A percentile compares a stretch with the other conserved stretches of the same genome.
Conservation (phyloP, 2,329 filamentous ascomycete species). For the Penicillium paneum region DNA sequence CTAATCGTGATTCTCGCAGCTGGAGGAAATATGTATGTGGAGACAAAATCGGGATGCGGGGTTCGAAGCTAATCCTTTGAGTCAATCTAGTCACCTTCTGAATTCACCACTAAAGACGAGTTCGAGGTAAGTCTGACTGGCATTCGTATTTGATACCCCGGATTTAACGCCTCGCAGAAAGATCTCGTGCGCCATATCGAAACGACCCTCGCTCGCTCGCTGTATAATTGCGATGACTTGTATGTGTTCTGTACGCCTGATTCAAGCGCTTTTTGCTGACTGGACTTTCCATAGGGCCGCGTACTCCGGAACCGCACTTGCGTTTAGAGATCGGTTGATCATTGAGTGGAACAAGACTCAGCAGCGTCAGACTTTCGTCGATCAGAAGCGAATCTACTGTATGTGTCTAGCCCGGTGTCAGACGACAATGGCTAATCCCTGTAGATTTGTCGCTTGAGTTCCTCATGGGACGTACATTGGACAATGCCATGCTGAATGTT, state of each 20-base stretch:
- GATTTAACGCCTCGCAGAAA: constrained; percentile 48
- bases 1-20: constrained; percentile 34
- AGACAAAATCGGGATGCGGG: background rate
- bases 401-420: constrained; percentile 25
- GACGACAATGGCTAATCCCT: background rate
- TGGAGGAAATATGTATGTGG: constrained; percentile 59
- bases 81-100: constrained; percentile 54
- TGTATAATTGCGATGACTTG: constrained; percentile 96
- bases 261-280: background rate
- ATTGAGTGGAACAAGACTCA: constrained; percentile 98
- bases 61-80: constrained; percentile 4
- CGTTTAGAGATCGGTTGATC: constrained; percentile 88
- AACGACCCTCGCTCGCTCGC: constrained; percentile 88
- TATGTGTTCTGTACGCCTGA: constrained; percentile 29
- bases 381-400: constrained; percentile 93
- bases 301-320: constrained; percentile 85
- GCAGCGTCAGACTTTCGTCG: constrained; percentile 85
- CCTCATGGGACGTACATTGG: constrained; percentile 90
- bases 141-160: background rate
- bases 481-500: constrained; percentile 98
- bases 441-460: constrained; percentile 90
- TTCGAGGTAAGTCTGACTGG: constrained; percentile 55
- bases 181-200: constrained; percentile 93
- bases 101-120: constrained; percentile 75
- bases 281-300: constrained; percentile 57